A percentile compares a stretch with the other conserved stretches of the same genome.
Evolutionary conservation across 371 early-diverging fungal genomes (phyloP).

Genomic region (Phascolomyces articulosus): DNA sequence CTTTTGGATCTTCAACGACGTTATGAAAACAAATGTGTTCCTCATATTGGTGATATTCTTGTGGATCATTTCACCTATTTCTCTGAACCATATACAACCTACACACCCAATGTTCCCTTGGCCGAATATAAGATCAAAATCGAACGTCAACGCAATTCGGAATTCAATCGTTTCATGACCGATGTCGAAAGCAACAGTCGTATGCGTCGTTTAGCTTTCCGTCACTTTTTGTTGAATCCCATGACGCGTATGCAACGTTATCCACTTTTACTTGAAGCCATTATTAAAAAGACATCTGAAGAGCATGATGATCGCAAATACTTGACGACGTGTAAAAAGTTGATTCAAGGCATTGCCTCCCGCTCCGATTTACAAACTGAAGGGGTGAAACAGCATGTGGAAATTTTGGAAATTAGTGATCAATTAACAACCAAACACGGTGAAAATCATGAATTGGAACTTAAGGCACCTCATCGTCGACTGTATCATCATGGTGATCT

Average conservation of each 20-base stretch:
- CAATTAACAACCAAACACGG: constrained; percentile 52
- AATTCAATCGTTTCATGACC: constrained; percentile 72
- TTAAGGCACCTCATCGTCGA: constrained; percentile 72
- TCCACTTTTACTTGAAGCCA: constrained; percentile 81
- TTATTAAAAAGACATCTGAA: constrained; percentile 84
- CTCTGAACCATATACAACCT: constrained; percentile 81
- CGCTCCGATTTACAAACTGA: constrained; percentile 39
- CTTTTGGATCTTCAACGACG: constrained; percentile 72
- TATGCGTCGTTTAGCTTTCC: constrained; percentile 66
- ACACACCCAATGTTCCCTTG: constrained; percentile 86
- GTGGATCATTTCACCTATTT: constrained; percentile 74
- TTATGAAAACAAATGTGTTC: constrained; percentile 63
- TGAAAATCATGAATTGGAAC: constrained; percentile 67
- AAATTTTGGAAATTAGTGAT: constrained; percentile 40
- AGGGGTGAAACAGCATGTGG: constrained; percentile 31
- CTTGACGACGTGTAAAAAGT: constrained; percentile 71
- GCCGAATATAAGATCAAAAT: constrained; percentile 80
- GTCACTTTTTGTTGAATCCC: constrained; percentile 63
- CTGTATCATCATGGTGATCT: constrained; percentile 81
- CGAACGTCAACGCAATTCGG: constrained; percentile 70
- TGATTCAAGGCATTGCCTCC: constrained; percentile 41
- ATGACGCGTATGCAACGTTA: constrained; percentile 91
- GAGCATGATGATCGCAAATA: constrained; percentile 83
- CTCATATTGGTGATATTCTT: constrained; percentile 87
- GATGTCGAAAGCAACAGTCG: constrained; percentile 67